Conservation (phyloP, 1,284 basidiomycete species). For the Leccinum proliferum region DNA sequence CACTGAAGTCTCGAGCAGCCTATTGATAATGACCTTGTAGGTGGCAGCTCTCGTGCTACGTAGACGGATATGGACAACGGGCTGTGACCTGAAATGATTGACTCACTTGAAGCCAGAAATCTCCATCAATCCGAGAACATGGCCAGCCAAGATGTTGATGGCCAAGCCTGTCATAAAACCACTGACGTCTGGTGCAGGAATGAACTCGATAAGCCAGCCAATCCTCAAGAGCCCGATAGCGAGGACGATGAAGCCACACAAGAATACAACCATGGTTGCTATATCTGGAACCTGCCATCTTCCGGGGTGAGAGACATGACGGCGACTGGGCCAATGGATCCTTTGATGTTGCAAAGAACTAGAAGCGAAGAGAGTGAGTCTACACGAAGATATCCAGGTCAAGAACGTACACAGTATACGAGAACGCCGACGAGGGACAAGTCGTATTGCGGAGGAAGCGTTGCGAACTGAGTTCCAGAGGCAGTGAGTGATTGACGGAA, state of each 20-base stretch:
- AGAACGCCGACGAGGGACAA: slow-evolving; percentile 90
- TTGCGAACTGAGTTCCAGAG: slow-evolving; percentile 60
- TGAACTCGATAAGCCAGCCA: slow-evolving; percentile 97
- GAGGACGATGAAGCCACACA: slow-evolving; percentile 92
- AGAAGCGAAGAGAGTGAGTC: slow-evolving; percentile 12
- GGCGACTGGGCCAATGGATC: slow-evolving; percentile 96
- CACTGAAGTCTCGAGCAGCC: slow-evolving; percentile 52
- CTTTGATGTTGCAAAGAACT: slow-evolving; percentile 92
- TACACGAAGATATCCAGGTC: slow-evolving; percentile 16
- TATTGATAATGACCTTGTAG: slow-evolving; percentile 87
- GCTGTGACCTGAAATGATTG: background rate
- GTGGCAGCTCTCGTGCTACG: slow-evolving; percentile 77
- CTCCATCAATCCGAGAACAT: slow-evolving; percentile 84
- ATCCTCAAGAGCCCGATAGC: slow-evolving; percentile 88
- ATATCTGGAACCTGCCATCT: slow-evolving; percentile 69
- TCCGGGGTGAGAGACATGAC: slow-evolving; percentile 90
- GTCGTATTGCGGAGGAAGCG: slow-evolving; percentile 83
- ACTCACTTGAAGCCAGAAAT: slow-evolving; percentile 76
- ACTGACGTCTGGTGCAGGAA: slow-evolving; percentile 86
- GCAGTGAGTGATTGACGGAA: background rate
- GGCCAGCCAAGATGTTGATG: slow-evolving; percentile 81
- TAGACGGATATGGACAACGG: slow-evolving; percentile 3
- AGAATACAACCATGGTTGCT: slow-evolving; percentile 81
- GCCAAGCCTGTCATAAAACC: slow-evolving; percentile 94
- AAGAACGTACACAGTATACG: slow-evolving; percentile 65